Base-by-base conservation (phyloP, 805 yeast species). In the Zygosaccharomyces bailii region DNA sequence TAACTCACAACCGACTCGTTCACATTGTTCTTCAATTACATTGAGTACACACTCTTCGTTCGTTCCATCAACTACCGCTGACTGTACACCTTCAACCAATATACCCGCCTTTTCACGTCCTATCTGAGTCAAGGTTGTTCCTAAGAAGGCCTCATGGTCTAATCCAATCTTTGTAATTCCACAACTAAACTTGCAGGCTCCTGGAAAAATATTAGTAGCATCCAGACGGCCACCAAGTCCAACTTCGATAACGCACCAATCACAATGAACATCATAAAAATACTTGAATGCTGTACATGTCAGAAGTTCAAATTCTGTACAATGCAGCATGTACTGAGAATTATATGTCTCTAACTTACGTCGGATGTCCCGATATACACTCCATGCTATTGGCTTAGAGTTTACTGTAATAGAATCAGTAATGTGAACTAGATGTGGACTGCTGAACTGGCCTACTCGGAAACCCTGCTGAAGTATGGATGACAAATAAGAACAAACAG, bases 191-290 rank as follows among this genome's bases (percentile, higher is more conserved):
- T 80, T 80, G 11, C 79, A 73, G 8, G 50, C 47, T 1, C 65
- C 65, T 6, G 66, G 65, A 1, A 84, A 61, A 0, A 86, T 86
- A 67, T 91, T 91, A 0, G 99, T 91, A 1, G 97, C 87, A 65
- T 91, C 99, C 9, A 80, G 61, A 33, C 85, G 65, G 0, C 99
- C 99, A 2, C 99, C 99, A 5, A 93, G 68, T 0, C 99, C 99
- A 3, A 89, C 97, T 63, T 91, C 99, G n/a, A 91, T 65, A 0
- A 91, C 79, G 0, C 96, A 96, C 43, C 84, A 67, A 18, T 83
- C 80, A 4, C 89, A 84, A 1, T 73, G 63, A 34, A 71, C 70
- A 8, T 73, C 56, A 30, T 72, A 71, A 61, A 93, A 93, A 18
- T 87, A 76, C 53, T 83, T 77, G 54, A 88, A 80, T 1, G 97